Base-by-base conservation (phyloP, 2,329 filamentous ascomycete genomes). In the Penicillium rolfsii region DNA sequence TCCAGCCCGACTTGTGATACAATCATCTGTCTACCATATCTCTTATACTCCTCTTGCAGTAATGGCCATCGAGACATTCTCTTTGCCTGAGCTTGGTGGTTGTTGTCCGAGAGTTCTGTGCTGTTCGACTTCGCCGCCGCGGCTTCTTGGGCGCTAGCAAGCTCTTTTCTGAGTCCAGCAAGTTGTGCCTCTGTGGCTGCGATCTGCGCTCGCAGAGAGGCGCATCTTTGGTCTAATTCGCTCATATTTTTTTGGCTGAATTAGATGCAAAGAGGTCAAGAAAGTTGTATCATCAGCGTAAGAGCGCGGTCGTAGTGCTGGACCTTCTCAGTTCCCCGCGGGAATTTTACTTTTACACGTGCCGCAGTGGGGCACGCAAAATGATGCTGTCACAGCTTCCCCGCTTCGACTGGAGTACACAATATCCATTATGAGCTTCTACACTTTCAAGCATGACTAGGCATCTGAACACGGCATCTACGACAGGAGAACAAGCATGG, bases 11-110 rank as follows among this genome's bases (percentile, higher is more conserved):
- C 82, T 59, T 89, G 86, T 0, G 92, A 90, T 62, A 97, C 86
- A 65, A 98, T 93, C 80, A 98, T 88, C 78, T 97, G 94, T 41
- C 94, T 84, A 7, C 91, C 93, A 79, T 98, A 98, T 63, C 93
- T 85, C 65, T 87, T 86, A 74, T 97, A 97, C 69, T 97, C 93
- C 5, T 89, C 85, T 16, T 82, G 79, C 4, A 79, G 76, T 2
- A 97, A 81, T 0, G 91, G 91, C 89, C 91, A 94, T 65, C 80
- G 85, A 26, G 59, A 66, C 26, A 58, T 3, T 35, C 50, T 6
- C 35, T 24, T 46, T 57, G 16, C 1, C 36, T 58, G 14, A 33
- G 8, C 45, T 58, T 38, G 19, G 24, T 30, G 11, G 11, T 53
- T n/a, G 41, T 35, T 36, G 57, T 55, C 43, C 48, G 36, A 36